Base-by-base conservation (phyloP, 305 asterid genomes). In the Fraxinus nigra region DNA sequence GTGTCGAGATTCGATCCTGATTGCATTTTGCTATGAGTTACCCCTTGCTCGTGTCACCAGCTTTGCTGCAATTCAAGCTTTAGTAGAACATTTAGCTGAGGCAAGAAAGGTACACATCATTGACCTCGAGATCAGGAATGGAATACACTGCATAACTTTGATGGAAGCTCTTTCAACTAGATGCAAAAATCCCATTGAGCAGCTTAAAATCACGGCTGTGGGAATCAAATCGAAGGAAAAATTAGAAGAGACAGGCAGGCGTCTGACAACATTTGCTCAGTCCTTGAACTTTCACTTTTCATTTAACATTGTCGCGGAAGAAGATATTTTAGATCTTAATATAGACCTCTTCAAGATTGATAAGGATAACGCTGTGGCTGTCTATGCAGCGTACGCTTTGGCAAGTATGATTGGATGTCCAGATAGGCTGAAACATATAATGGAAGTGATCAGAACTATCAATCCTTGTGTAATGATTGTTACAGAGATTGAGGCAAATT, bases 151-250 rank as follows among this genome's bases (percentile, higher is more conserved):
- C 79, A 63, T 81, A 10, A 74, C 73, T 32, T 26, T 87, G 78
- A 85, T 87, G 54, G 89, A 87, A 80, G 88, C 87, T 35, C 76
- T 87, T 14, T 82, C 84, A 32, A 51, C 84, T 30, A 34, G 78
- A 75, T 54, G 77, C 13, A 28, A 54, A 75, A 75, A 59, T 28
- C 14, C 56, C 46, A 7, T 79, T 33, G 79, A 80, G n/a, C 82
- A 70, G 69, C 76, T 84, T 38, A 84, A 51, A 78, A 38, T 84
- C 11, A 84, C 82, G 18, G 72, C 82, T 38, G 56, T 84, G 20
- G 83, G 84, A 24, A 84, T 78, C 48, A 80, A 84, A 75, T 9
- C 78, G 0, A 79, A 78, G 38, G 32, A 43, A 72, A 83, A 79
- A 35, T 65, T 83, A 14, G 81, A 83, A 76, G 76, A 76, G 34